phyloP scores from a whole-genome alignment of 306 rosid species.

The Casuarina cunninghamiana region DNA sequence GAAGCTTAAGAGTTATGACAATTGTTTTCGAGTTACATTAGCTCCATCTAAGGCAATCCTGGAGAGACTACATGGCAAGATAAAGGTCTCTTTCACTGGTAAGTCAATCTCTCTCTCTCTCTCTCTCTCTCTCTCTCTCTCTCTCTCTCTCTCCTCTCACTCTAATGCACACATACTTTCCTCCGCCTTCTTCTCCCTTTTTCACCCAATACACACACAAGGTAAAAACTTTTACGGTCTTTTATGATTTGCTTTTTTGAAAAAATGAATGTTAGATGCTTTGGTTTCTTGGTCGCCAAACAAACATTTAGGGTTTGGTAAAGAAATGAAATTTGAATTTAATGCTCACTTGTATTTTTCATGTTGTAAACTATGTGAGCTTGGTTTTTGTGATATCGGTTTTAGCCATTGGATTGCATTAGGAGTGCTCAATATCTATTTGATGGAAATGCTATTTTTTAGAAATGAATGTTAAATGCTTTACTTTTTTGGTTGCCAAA shows the following conservation, averaged over 20 bases:
- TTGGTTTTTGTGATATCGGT: background rate
- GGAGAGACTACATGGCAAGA: conserved; percentile 51
- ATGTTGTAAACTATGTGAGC: background rate
- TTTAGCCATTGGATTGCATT: background rate
- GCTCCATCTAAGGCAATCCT: conserved; percentile 58
- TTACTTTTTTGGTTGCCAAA: too few relatives aligned
- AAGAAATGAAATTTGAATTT: too few relatives aligned
- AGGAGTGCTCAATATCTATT: background rate
- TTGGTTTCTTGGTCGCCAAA: background rate
- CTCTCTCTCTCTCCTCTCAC: conserved; percentile 1
- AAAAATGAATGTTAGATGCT: background rate
- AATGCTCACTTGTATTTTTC: background rate
- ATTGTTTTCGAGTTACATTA: conserved; percentile 48
- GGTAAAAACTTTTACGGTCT: conserved; percentile 4
- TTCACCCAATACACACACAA: background rate
- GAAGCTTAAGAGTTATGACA: conserved; percentile 62
- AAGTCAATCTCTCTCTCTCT: conserved; percentile 15
- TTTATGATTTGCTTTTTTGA: background rate
- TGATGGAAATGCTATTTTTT: background rate
- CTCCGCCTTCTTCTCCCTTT: too few relatives aligned
- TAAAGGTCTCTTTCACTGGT: conserved; percentile 72
- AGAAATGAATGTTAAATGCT: too few relatives aligned
- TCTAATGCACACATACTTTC: background rate
- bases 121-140: too few relatives aligned
- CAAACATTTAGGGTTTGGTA: background rate